Evolutionary conservation across 1,284 basidiomycete species (phyloP), one percentile per base, ranked within the genome.

Genomic region (Golubevia pallescens): DNA sequence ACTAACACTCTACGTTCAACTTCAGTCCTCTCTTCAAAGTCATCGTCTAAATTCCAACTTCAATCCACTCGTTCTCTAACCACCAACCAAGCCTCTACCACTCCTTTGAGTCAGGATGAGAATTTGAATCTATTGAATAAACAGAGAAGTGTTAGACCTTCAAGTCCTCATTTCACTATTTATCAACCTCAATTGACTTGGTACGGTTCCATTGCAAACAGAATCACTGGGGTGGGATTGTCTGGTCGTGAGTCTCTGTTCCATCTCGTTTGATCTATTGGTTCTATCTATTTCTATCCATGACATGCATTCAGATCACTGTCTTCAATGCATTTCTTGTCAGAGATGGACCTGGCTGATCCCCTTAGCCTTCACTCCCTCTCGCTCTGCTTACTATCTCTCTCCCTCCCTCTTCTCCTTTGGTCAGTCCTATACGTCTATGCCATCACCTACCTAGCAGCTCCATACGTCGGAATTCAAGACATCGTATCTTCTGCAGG

Each of bases 171-270:
- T 86, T 92, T 95, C 79, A 93, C 93, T 59, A 97, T 98, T 87
- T 99, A 98, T 88, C 93, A 97, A 86, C 94, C 94, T 20, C 95
- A 97, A 86, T 75, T 89, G 57, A 98, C 96, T 55, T 97, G 93
- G 93, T 51, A 92, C 64, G 89, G 87, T 2, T 97, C 94, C 14
- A 94, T 96, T 80, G 89, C 89, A 34, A 92, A 98, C 88, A 92
- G 96, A 86, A 87, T 90, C 58, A 93, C 94, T 4, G 96, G 97
- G 67, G 89, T 87, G 21, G 93, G 88, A 8, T 88, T 99, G 62
- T 38, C 34, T 48, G 73, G 67, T 24, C 63, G 75, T 71, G 69
- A 70, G 77, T 79, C 34, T 34, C 21, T 19, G n/a, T 23, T 24
- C 32, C 14, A 32, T 62, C 1, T 16, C 6, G 32, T 57, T 65